phyloP scores from a whole-genome alignment of 805 yeast genomes.

The Suhomyces kilbournensis region DNA sequence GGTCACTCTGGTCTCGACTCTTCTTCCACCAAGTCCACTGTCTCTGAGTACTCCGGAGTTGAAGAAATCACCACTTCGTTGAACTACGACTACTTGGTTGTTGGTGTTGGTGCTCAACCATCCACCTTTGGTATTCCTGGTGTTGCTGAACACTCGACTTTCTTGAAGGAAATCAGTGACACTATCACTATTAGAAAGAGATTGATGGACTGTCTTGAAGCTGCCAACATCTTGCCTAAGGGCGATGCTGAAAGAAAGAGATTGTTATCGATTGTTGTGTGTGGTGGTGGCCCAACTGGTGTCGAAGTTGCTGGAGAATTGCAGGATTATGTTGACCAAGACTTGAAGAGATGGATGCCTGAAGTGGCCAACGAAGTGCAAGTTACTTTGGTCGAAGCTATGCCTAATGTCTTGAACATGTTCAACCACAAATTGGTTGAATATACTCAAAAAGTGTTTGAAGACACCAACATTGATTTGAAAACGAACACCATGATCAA shows the following conservation, averaged over 20 bases:
- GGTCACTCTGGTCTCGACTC: conserved; percentile 54
- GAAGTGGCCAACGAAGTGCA: conserved; percentile 75
- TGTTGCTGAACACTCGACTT: conserved; percentile 82
- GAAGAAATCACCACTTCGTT: conserved; percentile 47
- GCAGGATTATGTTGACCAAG: conserved; percentile 92
- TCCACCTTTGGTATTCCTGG: conserved; percentile 95
- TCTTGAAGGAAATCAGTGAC: conserved; percentile 86
- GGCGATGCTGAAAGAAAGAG: conserved; percentile 79
- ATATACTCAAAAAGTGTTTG: conserved; percentile 78
- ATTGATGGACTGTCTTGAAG: conserved; percentile 84
- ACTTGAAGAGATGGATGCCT: conserved; percentile 85
- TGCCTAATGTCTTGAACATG: conserved; percentile 81
- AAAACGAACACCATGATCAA: conserved; percentile 85
- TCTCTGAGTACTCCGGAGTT: conserved; percentile 38
- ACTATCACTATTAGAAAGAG: conserved; percentile 79
- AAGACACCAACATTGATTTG: conserved; percentile 64
- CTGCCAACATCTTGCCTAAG: conserved; percentile 76
- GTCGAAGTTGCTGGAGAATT: conserved; percentile 96
- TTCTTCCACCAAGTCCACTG: conserved; percentile 38
- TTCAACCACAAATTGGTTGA: conserved; percentile 66
- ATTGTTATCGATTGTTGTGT: conserved; percentile 82
- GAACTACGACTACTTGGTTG: conserved; percentile 78
- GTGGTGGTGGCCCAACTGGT: conserved; percentile 99
- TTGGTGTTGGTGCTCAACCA: conserved; percentile 94
- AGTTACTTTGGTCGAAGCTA: conserved; percentile 84